Conservation (phyloP, 2,329 filamentous ascomycete species). For the Alternaria atra region DNA sequence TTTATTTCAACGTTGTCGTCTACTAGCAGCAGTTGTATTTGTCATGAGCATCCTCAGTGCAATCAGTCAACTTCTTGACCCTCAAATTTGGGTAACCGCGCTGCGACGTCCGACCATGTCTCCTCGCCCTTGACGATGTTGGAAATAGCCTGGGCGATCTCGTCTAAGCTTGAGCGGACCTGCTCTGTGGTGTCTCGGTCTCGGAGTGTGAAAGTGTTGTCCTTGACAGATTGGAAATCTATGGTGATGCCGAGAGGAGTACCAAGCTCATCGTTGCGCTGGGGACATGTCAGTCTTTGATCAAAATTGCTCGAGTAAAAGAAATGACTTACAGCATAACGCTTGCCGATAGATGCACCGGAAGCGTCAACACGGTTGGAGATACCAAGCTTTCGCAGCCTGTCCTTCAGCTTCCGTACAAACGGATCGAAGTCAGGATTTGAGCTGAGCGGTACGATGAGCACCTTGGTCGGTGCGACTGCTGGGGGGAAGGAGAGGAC, state of each 20-base stretch:
- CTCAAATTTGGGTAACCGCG: slow-evolving; percentile 84
- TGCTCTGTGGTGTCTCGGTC: slow-evolving; percentile 89
- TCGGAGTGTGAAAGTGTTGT: slow-evolving; percentile 84
- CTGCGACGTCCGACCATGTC: slow-evolving; percentile 75
- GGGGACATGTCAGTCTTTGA: slow-evolving; percentile 26
- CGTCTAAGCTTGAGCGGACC: slow-evolving; percentile 82
- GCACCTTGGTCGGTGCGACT: slow-evolving; percentile 93
- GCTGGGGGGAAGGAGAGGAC: slow-evolving; percentile 77
- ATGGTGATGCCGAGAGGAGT: slow-evolving; percentile 94
- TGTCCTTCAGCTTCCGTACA: slow-evolving; percentile 74
- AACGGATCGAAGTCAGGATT: slow-evolving; percentile 84
- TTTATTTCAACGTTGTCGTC: not conserved
- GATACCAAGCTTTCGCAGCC: slow-evolving; percentile 78
- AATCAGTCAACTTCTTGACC: slow-evolving; percentile 47
- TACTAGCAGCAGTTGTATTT: not conserved
- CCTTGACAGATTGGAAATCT: slow-evolving; percentile 93
- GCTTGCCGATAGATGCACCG: slow-evolving; percentile 90
- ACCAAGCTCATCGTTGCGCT: slow-evolving; percentile 91
- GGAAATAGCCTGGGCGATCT: slow-evolving; percentile 78
- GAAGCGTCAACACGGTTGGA: slow-evolving; percentile 90
- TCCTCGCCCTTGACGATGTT: slow-evolving; percentile 69
- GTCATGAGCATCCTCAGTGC: not conserved
- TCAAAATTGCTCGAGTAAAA: not conserved
- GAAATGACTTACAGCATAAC: slow-evolving; percentile 63
- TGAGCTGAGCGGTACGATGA: slow-evolving; percentile 87